Evolutionary conservation across 2,329 filamentous ascomycete species (phyloP).

Genomic region (Fusarium illudens): DNA sequence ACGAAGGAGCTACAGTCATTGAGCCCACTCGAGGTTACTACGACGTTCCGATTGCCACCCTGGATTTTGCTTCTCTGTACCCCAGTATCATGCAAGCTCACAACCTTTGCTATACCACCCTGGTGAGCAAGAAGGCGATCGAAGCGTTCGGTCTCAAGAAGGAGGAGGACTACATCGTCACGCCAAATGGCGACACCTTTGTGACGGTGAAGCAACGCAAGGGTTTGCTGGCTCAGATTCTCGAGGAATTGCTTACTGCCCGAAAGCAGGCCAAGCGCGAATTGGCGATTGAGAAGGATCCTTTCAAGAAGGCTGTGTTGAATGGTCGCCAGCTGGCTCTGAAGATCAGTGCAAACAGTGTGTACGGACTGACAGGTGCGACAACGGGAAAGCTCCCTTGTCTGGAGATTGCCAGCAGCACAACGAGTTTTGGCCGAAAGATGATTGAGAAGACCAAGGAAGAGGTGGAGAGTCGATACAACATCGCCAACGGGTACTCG

Average conservation of each 20-base stretch:
- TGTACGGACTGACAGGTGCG: slow-evolving; percentile 96
- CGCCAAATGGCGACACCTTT: slow-evolving; percentile 93
- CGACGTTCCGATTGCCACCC: slow-evolving; percentile 90
- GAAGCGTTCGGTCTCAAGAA: slow-evolving; percentile 81
- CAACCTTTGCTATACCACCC: slow-evolving; percentile 96
- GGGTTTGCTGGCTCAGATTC: slow-evolving; percentile 90
- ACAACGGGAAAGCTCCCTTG: slow-evolving; percentile 96
- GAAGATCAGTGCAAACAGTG: slow-evolving; percentile 97
- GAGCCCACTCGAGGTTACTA: slow-evolving; percentile 95
- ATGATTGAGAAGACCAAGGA: slow-evolving; percentile 99
- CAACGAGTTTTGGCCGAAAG: slow-evolving; percentile 94
- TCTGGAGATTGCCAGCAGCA: slow-evolving; percentile 93
- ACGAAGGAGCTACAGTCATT: slow-evolving; percentile 97
- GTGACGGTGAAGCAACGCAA: slow-evolving; percentile 89
- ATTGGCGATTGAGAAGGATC: slow-evolving; percentile 85
- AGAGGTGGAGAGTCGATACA: slow-evolving; percentile 92
- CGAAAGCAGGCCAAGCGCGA: slow-evolving; percentile 96
- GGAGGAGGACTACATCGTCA: slow-evolving; percentile 95
- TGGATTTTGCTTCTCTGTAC: slow-evolving; percentile 98
- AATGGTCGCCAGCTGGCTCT: slow-evolving; percentile 96
- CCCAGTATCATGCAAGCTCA: slow-evolving; percentile 99
- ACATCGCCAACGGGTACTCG: slow-evolving; percentile 90
- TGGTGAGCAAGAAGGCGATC: slow-evolving; percentile 75
- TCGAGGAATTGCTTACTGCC: slow-evolving; percentile 90
- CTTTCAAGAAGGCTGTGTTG: slow-evolving; percentile 96